phyloP scores from a whole-genome alignment of 208 protist species.

The Trypanosoma mega region DNA sequence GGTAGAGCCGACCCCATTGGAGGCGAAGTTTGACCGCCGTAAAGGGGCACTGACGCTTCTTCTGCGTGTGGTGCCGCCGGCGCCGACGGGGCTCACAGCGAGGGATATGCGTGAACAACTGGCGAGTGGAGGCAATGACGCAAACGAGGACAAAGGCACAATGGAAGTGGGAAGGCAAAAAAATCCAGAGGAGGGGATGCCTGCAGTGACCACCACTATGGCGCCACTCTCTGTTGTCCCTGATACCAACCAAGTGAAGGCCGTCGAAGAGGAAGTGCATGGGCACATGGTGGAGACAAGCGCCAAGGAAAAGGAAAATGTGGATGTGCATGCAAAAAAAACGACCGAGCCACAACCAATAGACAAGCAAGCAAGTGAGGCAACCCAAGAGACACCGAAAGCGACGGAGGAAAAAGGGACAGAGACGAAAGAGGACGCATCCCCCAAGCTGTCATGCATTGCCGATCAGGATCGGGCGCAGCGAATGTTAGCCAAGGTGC shows the following conservation, averaged over 20 bases:
- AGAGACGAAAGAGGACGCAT: neutral
- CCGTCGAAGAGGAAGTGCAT: no score
- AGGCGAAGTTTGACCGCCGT: slow-evolving; percentile 64
- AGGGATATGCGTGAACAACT: slow-evolving; percentile 42
- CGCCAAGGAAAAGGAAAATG: no score
- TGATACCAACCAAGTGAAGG: no score
- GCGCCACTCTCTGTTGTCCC: no score
- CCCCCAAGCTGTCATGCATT: slow-evolving; percentile 26
- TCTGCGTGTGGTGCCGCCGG: slow-evolving; percentile 70
- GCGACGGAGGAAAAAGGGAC: neutral
- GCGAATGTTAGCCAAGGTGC: slow-evolving; percentile 53
- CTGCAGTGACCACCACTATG: no score
- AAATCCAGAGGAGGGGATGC: no score
- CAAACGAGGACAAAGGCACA: neutral
- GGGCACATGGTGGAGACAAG: no score
- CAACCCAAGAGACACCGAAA: no score
- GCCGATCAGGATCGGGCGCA: slow-evolving; percentile 31
- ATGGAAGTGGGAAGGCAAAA: no score
- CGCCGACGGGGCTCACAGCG: slow-evolving; percentile 30
- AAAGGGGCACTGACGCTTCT: slow-evolving; percentile 62
- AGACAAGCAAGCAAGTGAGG: no score
- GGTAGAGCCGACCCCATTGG: slow-evolving; percentile 55
- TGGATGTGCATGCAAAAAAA: no score
- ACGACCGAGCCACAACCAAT: neutral
- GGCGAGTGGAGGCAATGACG: slow-evolving; percentile 2